Conservation (phyloP, 768 basidiomycete species). For the Cantharellus cinnabarinus region DNA sequence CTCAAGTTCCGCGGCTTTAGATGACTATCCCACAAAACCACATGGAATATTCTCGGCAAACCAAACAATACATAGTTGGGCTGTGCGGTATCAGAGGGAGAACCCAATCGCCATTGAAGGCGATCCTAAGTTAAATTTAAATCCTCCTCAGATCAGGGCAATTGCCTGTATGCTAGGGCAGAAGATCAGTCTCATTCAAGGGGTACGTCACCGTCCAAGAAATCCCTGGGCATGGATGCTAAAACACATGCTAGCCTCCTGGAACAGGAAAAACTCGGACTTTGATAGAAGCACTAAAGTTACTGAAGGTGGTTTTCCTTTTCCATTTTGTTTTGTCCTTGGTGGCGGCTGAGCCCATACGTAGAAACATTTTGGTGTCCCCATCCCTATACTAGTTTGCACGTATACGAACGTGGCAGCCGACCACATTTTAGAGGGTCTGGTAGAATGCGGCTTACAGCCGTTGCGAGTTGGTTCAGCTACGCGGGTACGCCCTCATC, state of each 20-base stretch:
- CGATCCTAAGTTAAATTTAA: conserved; percentile 56
- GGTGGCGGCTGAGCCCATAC: conserved; percentile 3
- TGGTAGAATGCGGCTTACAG: conserved; percentile 36
- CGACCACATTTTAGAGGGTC: conserved; percentile 69
- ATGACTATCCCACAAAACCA: conserved; percentile 21
- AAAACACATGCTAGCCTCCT: conserved; percentile 36
- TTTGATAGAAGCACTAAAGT: conserved; percentile 61
- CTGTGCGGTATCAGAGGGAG: conserved; percentile 35
- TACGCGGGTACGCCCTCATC: conserved; percentile 35
- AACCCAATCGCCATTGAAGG: conserved; percentile 51
- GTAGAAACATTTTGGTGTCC: conserved; percentile 58
- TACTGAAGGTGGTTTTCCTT: conserved; percentile 39
- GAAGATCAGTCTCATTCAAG: conserved; percentile 64
- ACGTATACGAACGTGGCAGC: conserved; percentile 90
- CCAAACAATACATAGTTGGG: conserved; percentile 68
- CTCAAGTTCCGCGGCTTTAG: conserved; percentile 17
- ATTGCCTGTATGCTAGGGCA: conserved; percentile 76
- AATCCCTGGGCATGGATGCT: conserved; percentile 2
- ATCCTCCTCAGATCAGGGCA: conserved; percentile 58
- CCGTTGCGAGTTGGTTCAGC: conserved; percentile 58
- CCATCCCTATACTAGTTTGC: conserved; percentile 72
- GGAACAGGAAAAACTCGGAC: conserved; percentile 89
- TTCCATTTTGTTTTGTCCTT: neutral
- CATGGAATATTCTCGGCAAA: conserved; percentile 49
- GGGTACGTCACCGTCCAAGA: conserved; percentile 29